phyloP scores from a whole-genome alignment of 345 rosid species.

The Populus nigra region DNA sequence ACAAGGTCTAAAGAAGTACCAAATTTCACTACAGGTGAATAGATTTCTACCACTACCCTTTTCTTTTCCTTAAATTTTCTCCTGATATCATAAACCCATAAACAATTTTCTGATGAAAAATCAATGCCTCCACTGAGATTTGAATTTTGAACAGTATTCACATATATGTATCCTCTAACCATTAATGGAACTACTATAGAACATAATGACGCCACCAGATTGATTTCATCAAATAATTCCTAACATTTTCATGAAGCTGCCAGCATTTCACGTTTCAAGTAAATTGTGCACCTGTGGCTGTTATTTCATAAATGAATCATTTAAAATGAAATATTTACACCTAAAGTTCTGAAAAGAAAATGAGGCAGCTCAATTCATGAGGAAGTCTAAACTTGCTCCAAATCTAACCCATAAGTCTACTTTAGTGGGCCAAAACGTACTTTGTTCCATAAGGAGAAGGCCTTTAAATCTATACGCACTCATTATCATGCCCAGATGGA shows the following conservation, averaged over 20 bases:
- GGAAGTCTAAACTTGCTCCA: background rate
- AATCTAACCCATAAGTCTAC: background rate
- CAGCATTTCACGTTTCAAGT: background rate
- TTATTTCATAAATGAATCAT: background rate
- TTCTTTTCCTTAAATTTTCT: too few species aligned
- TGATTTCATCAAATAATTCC: background rate
- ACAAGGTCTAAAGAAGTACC: background rate
- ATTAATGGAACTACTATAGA: background rate
- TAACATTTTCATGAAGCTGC: background rate
- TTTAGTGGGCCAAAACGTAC: background rate
- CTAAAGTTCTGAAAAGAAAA: background rate
- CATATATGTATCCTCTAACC: background rate
- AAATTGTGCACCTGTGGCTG: background rate
- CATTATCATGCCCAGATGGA: background rate
- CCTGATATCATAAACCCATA: background rate
- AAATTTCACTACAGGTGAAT: background rate
- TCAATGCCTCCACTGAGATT: background rate
- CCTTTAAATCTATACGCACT: background rate
- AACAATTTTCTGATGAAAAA: background rate
- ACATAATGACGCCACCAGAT: background rate
- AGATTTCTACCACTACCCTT: background rate
- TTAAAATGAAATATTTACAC: background rate
- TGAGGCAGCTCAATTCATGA: background rate
- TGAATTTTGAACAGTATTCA: background rate
- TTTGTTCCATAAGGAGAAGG: background rate